Base-by-base conservation (phyloP, 2,329 filamentous ascomycete species). In the Didymosphaeria variabile region DNA sequence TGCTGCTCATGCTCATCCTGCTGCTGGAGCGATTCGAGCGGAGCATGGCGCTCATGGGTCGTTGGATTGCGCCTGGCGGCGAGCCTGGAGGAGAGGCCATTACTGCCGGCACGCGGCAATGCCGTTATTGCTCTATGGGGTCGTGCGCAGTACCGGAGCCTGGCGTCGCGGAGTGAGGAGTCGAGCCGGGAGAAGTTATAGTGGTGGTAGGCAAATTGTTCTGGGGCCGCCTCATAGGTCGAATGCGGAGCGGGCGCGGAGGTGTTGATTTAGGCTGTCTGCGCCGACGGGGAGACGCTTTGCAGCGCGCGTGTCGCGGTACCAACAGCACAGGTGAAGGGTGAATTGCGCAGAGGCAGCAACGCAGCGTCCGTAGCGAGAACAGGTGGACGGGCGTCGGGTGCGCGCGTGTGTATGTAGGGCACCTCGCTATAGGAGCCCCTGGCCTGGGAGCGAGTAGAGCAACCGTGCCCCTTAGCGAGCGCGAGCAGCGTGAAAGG, bases 1-100 rank as follows among this genome's bases (percentile, higher is more conserved):
- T 94, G 81, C 91, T 91, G 72, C 86, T 90, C 83, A 91, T 90
- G 82, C 93, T 97, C 85, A 97, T 84, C 70, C 94, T 91, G 81
- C 93, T 97, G 69, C 85, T 91, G 77, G 92, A 95, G 77, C 92
- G 86, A 46, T 90, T 85, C 49, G 91, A 86, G 72, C 90, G 89
- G 73, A 93, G 87, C 83, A 96, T 89, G 76, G 88, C 90, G 82
- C 92, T 96, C 84, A 92, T 84, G 57, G 93, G 93, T 79, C 93
- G 87, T 79, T 88, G 86, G 36, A 75, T 65, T 36, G 70, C 71
- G 63, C 70, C 70, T 45, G 75, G 70, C 57, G 77, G 77, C 61
- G 77, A 79, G 51, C 67, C 73, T 36, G 77, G 77, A 55, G 77
- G 77, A 57, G 77, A 77, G 45, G 75, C 74, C 76, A 78, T 78